Evolutionary conservation across 2,329 filamentous ascomycete species (phyloP).

Genomic region (Colletotrichum sp.): DNA sequence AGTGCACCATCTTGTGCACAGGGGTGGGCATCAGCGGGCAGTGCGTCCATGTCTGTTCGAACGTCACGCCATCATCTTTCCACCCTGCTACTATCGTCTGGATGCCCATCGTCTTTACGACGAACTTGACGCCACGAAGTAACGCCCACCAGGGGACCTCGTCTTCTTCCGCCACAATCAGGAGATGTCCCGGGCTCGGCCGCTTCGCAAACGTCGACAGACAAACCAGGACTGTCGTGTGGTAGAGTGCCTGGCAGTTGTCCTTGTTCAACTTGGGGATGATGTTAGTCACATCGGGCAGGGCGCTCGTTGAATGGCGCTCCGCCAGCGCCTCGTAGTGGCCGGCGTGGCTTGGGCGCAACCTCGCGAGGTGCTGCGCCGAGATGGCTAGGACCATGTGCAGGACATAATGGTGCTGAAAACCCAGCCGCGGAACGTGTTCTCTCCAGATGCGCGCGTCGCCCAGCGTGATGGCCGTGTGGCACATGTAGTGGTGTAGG

Average conservation of each 20-base stretch:
- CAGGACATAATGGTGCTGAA: constrained; percentile 27
- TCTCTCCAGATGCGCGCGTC: constrained; percentile 24
- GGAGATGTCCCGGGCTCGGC: constrained; percentile 19
- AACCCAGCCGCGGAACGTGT: constrained; percentile 26
- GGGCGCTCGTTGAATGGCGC: constrained; percentile 20
- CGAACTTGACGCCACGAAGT: constrained; percentile 22
- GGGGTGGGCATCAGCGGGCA: neutral
- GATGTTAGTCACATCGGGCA: constrained; percentile 24
- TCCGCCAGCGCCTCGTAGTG: constrained; percentile 24
- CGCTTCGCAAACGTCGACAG: constrained; percentile 23
- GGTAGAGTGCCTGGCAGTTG: constrained; percentile 26
- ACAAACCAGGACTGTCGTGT: constrained; percentile 26
- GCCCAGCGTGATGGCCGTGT: constrained; percentile 22
- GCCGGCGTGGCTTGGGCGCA: neutral
- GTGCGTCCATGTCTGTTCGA: constrained; percentile 3
- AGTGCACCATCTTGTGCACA: constrained; percentile 6
- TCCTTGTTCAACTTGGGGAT: constrained; percentile 21
- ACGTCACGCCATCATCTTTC: neutral
- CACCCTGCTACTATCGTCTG: constrained; percentile 20
- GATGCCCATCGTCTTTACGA: constrained; percentile 20
- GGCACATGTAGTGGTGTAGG: constrained; percentile 27
- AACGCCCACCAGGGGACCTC: constrained; percentile 25
- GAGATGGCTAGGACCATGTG: constrained; percentile 28
- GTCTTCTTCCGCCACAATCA: constrained; percentile 20
- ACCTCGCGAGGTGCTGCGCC: constrained; percentile 25